Base-by-base conservation (phyloP, 1,284 basidiomycete genomes). In the Polyporus tsugae region DNA sequence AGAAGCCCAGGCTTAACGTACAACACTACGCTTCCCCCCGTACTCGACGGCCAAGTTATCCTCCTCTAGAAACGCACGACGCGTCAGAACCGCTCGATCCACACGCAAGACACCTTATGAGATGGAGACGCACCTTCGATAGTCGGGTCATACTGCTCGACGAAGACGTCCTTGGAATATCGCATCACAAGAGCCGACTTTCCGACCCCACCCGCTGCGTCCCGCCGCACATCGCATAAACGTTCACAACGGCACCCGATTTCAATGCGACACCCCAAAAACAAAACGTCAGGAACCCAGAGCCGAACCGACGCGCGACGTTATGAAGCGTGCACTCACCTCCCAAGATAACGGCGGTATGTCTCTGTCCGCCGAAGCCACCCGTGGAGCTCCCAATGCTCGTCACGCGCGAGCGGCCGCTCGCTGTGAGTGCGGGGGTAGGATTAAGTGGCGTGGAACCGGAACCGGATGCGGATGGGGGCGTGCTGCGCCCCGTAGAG, bases 61-160 rank as follows among this genome's bases (percentile, higher is more conserved):
- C 71, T 89, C 85, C 82, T 92, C 90, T 92, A 76, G 44, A 25
- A 55, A 42, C 55, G 46, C 63, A 58, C 33, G 49, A 52, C 61
- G 71, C 71, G 68, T 75, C 68, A 77, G 59, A 36, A 67, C 44
- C 25, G 62, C 29, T 60, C 65, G n/a, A 57, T 52, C 7, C n/a
- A 10, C 41, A 33, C 22, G 13, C 13, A 22, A 19, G 64, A 25
- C 41, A 29, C 22, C n/a, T 36, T 25, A 6, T 15, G 11, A 52
- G 46, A 52, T 11, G 46, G 25, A 44, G 67, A 59, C 74, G 66
- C 13, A 91, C 93, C 91, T 87, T 94, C 92, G 76, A 94, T 94
- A 11, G 93, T 95, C 35, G 93, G 93, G 76, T 95, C 91, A 78
- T 95, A 95, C 71, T 86, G 85, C 74, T 93, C 90, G 52, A 93